Base-by-base conservation (phyloP, 345 rosid species). In the Eucalyptus polybractea region DNA sequence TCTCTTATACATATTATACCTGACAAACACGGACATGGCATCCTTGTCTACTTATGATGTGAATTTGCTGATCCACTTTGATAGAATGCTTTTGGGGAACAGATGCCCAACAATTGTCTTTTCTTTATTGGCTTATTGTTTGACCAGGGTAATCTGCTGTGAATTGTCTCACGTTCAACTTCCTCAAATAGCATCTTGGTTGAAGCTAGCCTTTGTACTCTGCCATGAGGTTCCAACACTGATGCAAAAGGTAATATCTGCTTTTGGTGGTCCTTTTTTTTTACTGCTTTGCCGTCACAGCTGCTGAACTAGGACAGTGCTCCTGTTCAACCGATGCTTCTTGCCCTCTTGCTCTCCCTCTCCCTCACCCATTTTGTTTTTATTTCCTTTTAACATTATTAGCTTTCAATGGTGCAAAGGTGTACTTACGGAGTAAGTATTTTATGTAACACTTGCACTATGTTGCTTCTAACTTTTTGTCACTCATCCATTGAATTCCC, bases 121-220 rank as follows among this genome's bases (percentile, higher is more conserved):
- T 80, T 87, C 89, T 85, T 49, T 69, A 86, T 90, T 67, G 88
- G 65, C 85, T 90, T 50, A 25, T 47, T 88, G 88, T 60, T 92
- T 92, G 90, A 62, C 80, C 95, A 97, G 99, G 96, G 91, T 76
- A 44, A 54, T 49, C 54, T 97, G 97, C 93, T 95, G 99, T 91
- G 92, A 91, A 91, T 89, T 97, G 47, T 92, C 93, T 90, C 87
- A 90, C 13, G 88, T 95, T 92, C 94, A 93, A 89, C 90, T 95
- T 58, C 90, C 92, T 83, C 93, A 93, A 89, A 90, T 93, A 91
- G 94, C 93, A n/a, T 91, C 94, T 80, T 96, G 96, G 95, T 91
- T 98, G 93, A 94, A 72, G 93, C 89, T 95, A 85, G 98, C 99
- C 90, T 98, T 96, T 93, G 94, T 96, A 62, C 97, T 93, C 88